Base-by-base conservation (phyloP, 768 basidiomycete species). In the Suillus plorans region DNA sequence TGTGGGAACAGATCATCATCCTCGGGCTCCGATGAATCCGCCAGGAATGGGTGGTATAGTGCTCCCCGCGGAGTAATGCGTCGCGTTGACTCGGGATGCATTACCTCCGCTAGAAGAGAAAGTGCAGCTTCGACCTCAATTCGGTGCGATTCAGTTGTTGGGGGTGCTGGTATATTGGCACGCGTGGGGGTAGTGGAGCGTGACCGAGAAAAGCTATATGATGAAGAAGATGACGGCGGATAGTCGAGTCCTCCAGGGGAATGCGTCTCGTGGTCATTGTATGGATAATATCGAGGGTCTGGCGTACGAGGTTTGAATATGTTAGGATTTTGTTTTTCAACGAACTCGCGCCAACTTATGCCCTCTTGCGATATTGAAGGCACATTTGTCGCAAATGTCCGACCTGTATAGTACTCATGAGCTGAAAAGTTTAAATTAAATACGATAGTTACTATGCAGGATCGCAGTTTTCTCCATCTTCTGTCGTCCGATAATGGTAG, bases 311-410 rank as follows among this genome's bases (percentile, higher is more conserved):
- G 85, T 25, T 80, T 80, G 63, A 82, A 80, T 42, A 92, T 75
- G 25, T 84, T 80, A 6, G 94, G 95, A 69, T 97, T 97, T 64
- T 91, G 86, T 57, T 78, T 83, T 70, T 88, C 84, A 60, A 97
- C 89, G 66, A 98, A 88, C 22, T 87, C 83, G 39, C 80, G 79
- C 87, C 97, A 92, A 49, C 86, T 74, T 12, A 85, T 84, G 36
- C 91, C 90, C 1, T 89, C 83, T 59, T 81, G 77, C 8, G 86
- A 82, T 18, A 97, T 78, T 18, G 88, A 84, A 5, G 96, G 94
- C 0, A 99, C 83, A 70, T 98, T 99, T n/a, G 93, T 91, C 12
- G 89, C 80, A 68, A 99, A 92, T 3, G 89, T 90, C 36, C 97
- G 91, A 73, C 92, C 97, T 99, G 67, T 28, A 63, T 52, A 42